Evolutionary conservation across 1,284 basidiomycete genomes (phyloP).

Genomic region (Chondrostereum purpureum): DNA sequence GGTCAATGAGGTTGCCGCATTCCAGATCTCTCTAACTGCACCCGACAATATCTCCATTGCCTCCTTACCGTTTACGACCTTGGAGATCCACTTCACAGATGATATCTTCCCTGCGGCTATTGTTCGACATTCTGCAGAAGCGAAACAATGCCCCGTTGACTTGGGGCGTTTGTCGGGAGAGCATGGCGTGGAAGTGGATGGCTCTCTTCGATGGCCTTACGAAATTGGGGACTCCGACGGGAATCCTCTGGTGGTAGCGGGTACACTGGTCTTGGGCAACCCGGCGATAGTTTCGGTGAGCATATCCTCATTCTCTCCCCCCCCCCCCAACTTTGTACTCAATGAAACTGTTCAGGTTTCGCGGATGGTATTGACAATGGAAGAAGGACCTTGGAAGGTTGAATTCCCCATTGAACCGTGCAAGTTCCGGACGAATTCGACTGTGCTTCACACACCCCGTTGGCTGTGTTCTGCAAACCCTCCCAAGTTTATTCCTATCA

Average conservation of each 20-base stretch:
- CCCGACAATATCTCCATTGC: conserved; percentile 39
- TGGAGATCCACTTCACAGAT: conserved; percentile 52
- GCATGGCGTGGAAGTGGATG: not conserved
- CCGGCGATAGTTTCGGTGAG: conserved; percentile 3
- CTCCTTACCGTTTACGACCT: conserved; percentile 48
- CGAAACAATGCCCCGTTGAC: conserved; percentile 32
- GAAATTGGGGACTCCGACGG: conserved; percentile 1
- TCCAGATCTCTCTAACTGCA: conserved; percentile 62
- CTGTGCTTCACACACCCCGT: conserved; percentile 22
- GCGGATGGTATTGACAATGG: conserved; percentile 43
- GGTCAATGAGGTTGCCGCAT: conserved; percentile 57
- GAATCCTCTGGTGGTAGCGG: not conserved
- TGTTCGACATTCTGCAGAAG: conserved; percentile 34
- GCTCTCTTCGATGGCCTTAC: no score
- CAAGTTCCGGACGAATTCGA: conserved; percentile 25
- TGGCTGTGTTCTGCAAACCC: conserved; percentile 57
- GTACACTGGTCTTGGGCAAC: not conserved
- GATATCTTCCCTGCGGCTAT: conserved; percentile 36
- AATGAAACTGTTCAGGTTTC: conserved; percentile 34
- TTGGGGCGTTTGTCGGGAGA: conserved; percentile 1
- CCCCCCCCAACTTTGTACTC: not conserved
- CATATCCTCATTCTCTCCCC: not conserved
- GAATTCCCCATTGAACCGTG: conserved; percentile 48
- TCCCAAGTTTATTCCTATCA: conserved; percentile 43
- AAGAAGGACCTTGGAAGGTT: conserved; percentile 57